Evolutionary conservation across 257 asterid genomes (phyloP), one percentile per base, ranked within the genome.

Genomic region (Scutellaria barbata): DNA sequence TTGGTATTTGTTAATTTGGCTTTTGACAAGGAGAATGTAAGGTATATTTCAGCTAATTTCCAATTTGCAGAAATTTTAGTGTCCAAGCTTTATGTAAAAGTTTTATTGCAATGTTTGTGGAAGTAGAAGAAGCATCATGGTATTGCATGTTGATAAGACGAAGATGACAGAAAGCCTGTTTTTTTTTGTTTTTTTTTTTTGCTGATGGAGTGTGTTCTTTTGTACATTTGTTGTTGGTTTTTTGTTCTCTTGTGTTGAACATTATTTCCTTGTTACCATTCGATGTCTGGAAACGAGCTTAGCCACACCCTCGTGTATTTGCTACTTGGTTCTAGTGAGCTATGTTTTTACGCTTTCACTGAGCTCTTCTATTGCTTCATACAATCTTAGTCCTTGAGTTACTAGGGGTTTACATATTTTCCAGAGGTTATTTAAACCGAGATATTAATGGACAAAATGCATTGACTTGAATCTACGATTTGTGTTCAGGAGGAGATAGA

Each of bases 401-500:
- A 14, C 7, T 33, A n/a, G 42, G 37, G 17, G 30, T 46, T 45
- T 48, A 35, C 71, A 33, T 51, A 47, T 5, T 51, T 35, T 17
- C 35, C 5, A 22, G 25, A 22, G 25, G 25, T 22, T 22, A 22
- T 22, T 22, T 22, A 22, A 22, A 22, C 35, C 48, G 13, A 43
- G 48, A 2, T 7, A 10, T 43, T 43, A 43, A 43, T 43, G 13
- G 0, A 8, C 48, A 30, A 7, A 11, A 8, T 43, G 37, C 54
- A 69, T 60, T 33, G 40, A 70, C 10, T 43, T 39, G 52, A 47
- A 46, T 30, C 50, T 48, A 11, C 12, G 20, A 6, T 33, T 47
- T 46, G 12, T 75, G 25, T 79, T 62, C 90, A 92, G 96, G 98
- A 92, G 48, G 96, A 88, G 65, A 83, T 90, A 57, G 95, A 90